These are phyloP conservation scores for Claviceps sp. DNA, from an alignment of 2,329 filamentous ascomycete species.

Conservation along the genomic window DNA sequence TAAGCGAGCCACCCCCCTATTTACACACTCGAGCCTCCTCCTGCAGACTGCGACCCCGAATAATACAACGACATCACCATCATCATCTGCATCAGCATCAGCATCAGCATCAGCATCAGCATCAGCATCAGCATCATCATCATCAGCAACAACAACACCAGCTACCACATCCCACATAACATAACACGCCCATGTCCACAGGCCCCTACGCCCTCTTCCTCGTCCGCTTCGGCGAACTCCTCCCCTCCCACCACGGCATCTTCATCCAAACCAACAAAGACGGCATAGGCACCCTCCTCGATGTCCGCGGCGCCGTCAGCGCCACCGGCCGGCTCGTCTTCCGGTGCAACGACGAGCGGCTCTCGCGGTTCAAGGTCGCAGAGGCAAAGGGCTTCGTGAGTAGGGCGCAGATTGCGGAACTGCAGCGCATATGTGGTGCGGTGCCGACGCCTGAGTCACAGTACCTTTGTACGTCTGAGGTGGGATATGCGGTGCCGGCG, in stretches of 20 bases:
- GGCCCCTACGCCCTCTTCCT: background rate
- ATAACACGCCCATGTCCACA: background rate
- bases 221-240: conserved; percentile 1
- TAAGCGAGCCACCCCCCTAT: no score
- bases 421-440: conserved; percentile 1
- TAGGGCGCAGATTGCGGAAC: background rate
- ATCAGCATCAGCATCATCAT: no score
- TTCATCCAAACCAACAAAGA: conserved; percentile 4
- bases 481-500: background rate
- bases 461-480: background rate
- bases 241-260: conserved; percentile 1
- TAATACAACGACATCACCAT: no score
- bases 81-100: no score
- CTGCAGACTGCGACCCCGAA: no score
- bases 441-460: conserved; percentile 2
- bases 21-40: no score
- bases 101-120: no score
- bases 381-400: conserved; percentile 3
- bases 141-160: background rate
- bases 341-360: background rate
- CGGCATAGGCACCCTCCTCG: conserved; percentile 3
- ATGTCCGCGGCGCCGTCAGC: conserved; percentile 4
- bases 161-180: no score
- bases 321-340: conserved; percentile 3
- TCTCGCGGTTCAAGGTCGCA: background rate